These are phyloP conservation scores for Rhododendron mucronatum DNA, from an alignment of 148 eudicot genomes.

Conservation along the genomic window DNA sequence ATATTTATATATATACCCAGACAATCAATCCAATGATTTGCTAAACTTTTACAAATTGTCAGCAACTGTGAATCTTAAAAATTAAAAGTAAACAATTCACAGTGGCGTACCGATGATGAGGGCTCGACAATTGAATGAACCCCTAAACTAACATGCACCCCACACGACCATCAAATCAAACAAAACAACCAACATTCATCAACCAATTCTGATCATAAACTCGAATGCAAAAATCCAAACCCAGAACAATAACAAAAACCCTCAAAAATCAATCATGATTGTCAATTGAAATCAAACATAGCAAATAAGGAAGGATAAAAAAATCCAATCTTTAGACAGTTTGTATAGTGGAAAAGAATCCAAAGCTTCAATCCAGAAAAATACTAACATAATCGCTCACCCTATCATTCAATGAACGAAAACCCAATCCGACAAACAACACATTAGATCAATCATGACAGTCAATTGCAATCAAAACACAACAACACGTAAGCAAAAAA, in stretches of 20 bases:
- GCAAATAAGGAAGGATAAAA: not conserved
- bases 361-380: not conserved
- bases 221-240: not conserved
- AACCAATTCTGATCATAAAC: not conserved
- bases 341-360: not conserved
- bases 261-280: not conserved
- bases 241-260: not conserved
- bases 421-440: not conserved
- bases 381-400: not conserved
- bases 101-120: not conserved
- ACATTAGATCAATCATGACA: not conserved
- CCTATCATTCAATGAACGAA: slow-evolving; percentile 2
- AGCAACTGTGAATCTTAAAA: too few relatives aligned
- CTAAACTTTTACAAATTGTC: not conserved
- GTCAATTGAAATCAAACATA: not conserved
- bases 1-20: not conserved
- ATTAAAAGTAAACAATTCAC: not conserved
- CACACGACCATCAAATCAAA: not conserved
- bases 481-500: not conserved
- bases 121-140: not conserved
- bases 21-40: not conserved
- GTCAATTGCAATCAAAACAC: not conserved
- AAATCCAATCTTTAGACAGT: not conserved
- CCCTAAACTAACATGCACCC: not conserved
- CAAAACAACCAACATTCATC: not conserved